Evolutionary conservation across 768 basidiomycete species (phyloP).

Genomic region (Russula abietina): DNA sequence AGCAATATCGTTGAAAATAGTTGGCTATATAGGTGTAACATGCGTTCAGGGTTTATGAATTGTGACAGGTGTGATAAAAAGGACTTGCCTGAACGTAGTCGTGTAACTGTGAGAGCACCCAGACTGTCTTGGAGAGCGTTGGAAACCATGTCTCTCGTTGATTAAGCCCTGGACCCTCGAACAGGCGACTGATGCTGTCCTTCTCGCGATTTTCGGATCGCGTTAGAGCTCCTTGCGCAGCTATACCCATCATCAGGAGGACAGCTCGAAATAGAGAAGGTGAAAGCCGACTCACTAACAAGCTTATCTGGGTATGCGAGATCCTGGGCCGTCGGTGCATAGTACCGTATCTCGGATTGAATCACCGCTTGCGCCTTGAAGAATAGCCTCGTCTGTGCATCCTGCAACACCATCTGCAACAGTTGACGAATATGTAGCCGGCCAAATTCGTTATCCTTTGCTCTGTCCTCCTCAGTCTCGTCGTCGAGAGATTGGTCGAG

Average conservation of each 20-base stretch:
- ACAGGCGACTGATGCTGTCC: conserved; percentile 60
- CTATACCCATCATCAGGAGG: conserved; percentile 30
- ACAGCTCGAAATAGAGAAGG: neutral
- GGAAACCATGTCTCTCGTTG: conserved; percentile 90
- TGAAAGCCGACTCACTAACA: conserved; percentile 43
- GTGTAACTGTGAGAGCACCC: conserved; percentile 86
- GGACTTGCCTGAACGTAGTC: conserved; percentile 80
- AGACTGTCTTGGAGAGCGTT: conserved; percentile 78
- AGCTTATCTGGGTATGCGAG: conserved; percentile 84
- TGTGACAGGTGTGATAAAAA: neutral
- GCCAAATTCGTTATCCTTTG: conserved; percentile 40
- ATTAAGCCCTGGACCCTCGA: conserved; percentile 63
- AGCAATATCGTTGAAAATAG: conserved; percentile 93
- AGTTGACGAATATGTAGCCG: conserved; percentile 75
- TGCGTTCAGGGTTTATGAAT: neutral
- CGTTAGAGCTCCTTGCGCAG: conserved; percentile 39
- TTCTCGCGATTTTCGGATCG: conserved; percentile 55
- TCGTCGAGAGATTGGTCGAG: conserved; percentile 56
- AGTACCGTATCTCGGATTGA: conserved; percentile 82
- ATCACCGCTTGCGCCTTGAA: conserved; percentile 94
- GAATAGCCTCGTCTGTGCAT: conserved; percentile 91
- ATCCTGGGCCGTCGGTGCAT: conserved; percentile 69
- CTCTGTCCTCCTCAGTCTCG: conserved; percentile 33
- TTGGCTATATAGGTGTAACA: conserved; percentile 48
- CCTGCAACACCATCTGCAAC: conserved; percentile 86